Evolutionary conservation across 352 stramenopile species (phyloP).

Genomic region (Peronospora destructor): DNA sequence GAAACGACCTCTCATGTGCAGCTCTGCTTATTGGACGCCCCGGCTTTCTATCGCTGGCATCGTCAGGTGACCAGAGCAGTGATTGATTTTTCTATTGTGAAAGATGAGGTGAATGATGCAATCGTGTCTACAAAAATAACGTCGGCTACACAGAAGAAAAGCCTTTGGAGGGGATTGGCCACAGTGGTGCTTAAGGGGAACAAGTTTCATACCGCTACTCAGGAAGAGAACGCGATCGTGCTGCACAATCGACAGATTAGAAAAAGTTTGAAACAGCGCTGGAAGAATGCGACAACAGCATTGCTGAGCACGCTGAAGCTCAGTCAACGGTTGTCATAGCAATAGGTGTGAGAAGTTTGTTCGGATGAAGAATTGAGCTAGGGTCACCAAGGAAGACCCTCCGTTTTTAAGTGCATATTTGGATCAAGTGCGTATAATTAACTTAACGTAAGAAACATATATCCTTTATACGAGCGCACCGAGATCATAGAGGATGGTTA

Average conservation of each 20-base stretch:
- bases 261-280: conserved; percentile 19
- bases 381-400: conserved; percentile 6
- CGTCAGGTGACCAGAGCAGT: conserved; percentile 18
- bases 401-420: conserved; percentile 6
- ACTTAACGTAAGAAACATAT: conserved; percentile 17
- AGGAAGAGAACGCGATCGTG: conserved; percentile 6
- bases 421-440: conserved; percentile 16
- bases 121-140: conserved; percentile 10
- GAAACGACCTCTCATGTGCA: conserved; percentile 8
- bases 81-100: conserved; percentile 5
- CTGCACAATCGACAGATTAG: conserved; percentile 2
- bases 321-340: conserved; percentile 7
- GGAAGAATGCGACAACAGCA: conserved; percentile 14
- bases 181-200: conserved; percentile 1
- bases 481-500: no score
- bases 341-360: no score
- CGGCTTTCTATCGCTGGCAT: conserved; percentile 22
- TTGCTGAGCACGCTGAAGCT: conserved; percentile 15
- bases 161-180: conserved; percentile 20
- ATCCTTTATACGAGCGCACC: neutral
- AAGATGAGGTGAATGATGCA: conserved; percentile 4
- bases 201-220: conserved; percentile 2
- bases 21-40: conserved; percentile 24
- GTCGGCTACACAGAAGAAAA: conserved; percentile 14
- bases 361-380: no score